These are phyloP conservation scores for Cicer arietinum DNA, from an alignment of 306 rosid genomes.

Conservation along the genomic window DNA sequence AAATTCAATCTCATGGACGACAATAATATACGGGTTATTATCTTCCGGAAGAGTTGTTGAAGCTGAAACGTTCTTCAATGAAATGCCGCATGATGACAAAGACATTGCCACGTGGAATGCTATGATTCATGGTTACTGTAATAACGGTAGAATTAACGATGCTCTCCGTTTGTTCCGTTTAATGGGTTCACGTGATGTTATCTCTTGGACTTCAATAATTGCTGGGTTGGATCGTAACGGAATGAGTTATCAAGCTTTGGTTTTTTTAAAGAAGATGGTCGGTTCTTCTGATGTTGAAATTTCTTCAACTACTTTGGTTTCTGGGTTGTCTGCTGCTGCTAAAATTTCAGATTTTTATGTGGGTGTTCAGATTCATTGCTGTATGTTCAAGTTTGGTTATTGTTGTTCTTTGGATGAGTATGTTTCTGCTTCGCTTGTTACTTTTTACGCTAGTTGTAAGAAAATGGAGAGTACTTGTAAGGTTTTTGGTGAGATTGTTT, in stretches of 20 bases:
- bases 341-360: slow-evolving; percentile 44
- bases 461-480: slow-evolving; percentile 52
- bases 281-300: slow-evolving; percentile 40
- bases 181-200: slow-evolving; percentile 67
- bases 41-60: slow-evolving; percentile 60
- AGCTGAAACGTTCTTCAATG: slow-evolving; percentile 65
- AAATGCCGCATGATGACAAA: slow-evolving; percentile 58
- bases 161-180: slow-evolving; percentile 61
- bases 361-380: slow-evolving; percentile 75
- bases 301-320: slow-evolving; percentile 62
- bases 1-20: slow-evolving; percentile 81
- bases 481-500: slow-evolving; percentile 54
- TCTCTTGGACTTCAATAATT: slow-evolving; percentile 84
- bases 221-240: slow-evolving; percentile 77
- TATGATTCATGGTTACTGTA: slow-evolving; percentile 76
- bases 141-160: slow-evolving; percentile 66
- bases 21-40: slow-evolving; percentile 60
- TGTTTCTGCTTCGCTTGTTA: slow-evolving; percentile 71
- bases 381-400: slow-evolving; percentile 58
- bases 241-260: slow-evolving; percentile 65
- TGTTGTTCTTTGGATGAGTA: slow-evolving; percentile 59
- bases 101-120: slow-evolving; percentile 84
- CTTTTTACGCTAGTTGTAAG: slow-evolving; percentile 72
- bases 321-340: slow-evolving; percentile 74
- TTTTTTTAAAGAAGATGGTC: slow-evolving; percentile 62